Evolutionary conservation across 345 rosid genomes (phyloP), one percentile per base, ranked within the genome.

Genomic region (Abelmoschus esculentus): DNA sequence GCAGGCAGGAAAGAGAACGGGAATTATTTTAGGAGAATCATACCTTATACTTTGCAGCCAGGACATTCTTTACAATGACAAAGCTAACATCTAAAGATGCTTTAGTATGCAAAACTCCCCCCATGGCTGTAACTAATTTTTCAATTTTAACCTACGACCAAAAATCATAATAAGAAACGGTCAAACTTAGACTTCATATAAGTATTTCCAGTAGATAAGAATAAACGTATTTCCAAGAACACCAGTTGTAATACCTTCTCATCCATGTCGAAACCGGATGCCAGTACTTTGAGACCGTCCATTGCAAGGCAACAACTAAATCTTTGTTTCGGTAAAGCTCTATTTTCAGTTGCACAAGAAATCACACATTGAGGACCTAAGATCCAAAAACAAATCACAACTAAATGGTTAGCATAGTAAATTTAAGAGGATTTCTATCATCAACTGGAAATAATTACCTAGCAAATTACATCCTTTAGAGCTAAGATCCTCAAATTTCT

Each of bases 31-130:
- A 40, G 18, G 58, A 57, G 74, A 17, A 59, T 64, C 31, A 67
- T 38, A 95, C 96, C 97, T 95, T 91, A 87, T 95, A 95, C 80
- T 91, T 90, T 78, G 89, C 83, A 78, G 99, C 96, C 81, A 87
- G 83, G 71, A 95, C 96, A 84, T 87, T 88, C 86, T 95, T 95
- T 44, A 77, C 99, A 72, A 91, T 74, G 40, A 95, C 89, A 40
- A 95, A 91, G 78, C 89, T 86, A 75, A 88, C 89, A 83, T 95
- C 99, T 44, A 77, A 72, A 57, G 88, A 84, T 71, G 84, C 74
- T 85, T 70, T 90, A 58, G 81, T 65, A 40, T 79, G 84, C 78
- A 91, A 73, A 61, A 79, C 67, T 66, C 99, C 99, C 12, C 97
- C 90, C 99, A 91, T 91, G 68, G 89, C 88, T 57, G 82, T 73